These are phyloP conservation scores for Tylopilus sp. DNA, from an alignment of 768 basidiomycete genomes.

Conservation along the genomic window DNA sequence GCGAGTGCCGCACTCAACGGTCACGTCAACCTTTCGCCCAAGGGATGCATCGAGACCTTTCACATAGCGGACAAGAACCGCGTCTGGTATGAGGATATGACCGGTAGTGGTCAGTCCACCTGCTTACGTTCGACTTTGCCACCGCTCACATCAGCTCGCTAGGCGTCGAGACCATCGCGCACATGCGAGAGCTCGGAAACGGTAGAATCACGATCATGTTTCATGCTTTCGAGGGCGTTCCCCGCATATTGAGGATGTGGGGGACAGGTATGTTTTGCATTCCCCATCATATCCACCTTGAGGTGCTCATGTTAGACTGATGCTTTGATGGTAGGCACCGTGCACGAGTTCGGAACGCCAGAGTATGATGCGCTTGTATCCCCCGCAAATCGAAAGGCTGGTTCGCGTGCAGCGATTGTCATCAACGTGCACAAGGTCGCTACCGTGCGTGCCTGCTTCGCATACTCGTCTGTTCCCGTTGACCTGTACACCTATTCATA, in stretches of 20 bases:
- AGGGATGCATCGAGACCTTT: constrained; percentile 58
- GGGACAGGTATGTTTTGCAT: constrained; percentile 44
- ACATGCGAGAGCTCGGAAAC: constrained; percentile 54
- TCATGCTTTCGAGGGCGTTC: constrained; percentile 56
- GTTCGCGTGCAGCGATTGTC: no score
- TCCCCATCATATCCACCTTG: not conserved
- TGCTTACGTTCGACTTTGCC: not conserved
- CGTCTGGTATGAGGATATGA: constrained; percentile 75
- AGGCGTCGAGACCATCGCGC: constrained; percentile 59
- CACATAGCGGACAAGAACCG: constrained; percentile 37
- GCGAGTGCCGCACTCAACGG: constrained; percentile 64
- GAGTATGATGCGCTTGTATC: constrained; percentile 43
- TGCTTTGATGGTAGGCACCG: constrained; percentile 41
- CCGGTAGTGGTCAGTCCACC: constrained; percentile 53
- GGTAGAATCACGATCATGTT: constrained; percentile 60
- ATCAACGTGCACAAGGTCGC: constrained; percentile 57
- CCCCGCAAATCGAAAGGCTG: constrained; percentile 15
- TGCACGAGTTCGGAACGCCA: constrained; percentile 59
- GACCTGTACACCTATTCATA: constrained; percentile 23
- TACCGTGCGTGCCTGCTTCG: constrained; percentile 30
- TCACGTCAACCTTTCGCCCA: constrained; percentile 67
- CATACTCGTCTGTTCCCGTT: not conserved
- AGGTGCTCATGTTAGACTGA: not conserved
- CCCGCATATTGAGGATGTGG: constrained; percentile 58
- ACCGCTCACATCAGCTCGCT: not conserved